A percentile compares a stretch with the other conserved stretches of the same genome.
Conservation (phyloP, 441 rosid genomes). For the Euphorbia celastroides region DNA sequence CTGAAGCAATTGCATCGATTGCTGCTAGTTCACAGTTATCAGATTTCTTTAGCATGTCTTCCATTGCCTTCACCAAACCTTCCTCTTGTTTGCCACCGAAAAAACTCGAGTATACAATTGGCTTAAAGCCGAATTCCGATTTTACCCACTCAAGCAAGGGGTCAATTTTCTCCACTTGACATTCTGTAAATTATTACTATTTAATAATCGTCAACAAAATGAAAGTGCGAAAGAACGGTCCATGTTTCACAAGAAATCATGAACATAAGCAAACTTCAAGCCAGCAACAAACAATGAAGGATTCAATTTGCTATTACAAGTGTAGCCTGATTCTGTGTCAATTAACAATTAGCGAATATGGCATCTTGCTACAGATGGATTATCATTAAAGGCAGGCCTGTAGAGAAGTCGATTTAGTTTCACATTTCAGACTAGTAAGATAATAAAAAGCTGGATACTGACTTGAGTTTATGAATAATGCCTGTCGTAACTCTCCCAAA, state of each 20-base stretch:
- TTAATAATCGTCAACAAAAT: not conserved
- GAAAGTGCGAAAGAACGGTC: not conserved
- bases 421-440: not conserved
- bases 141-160: constrained; percentile 86
- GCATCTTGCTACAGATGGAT: not conserved
- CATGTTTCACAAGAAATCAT: not conserved
- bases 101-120: constrained; percentile 67
- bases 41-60: constrained; percentile 52
- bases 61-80: constrained; percentile 65
- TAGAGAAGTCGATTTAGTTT: not conserved
- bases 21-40: constrained; percentile 83
- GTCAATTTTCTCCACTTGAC: constrained; percentile 81
- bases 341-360: not conserved
- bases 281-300: constrained; percentile 1
- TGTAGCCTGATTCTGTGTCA: not conserved
- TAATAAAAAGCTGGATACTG: not conserved
- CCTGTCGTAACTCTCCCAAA: not conserved
- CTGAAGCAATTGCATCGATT: constrained; percentile 83
- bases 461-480: not conserved
- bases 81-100: constrained; percentile 93
- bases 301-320: not conserved
- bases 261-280: not conserved
- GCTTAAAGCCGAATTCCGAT: constrained; percentile 79
- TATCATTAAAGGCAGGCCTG: not conserved
- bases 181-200: constrained; percentile 29